phyloP scores from a whole-genome alignment of 1,139 yeast species.

The Debaryomyces sp. region DNA sequence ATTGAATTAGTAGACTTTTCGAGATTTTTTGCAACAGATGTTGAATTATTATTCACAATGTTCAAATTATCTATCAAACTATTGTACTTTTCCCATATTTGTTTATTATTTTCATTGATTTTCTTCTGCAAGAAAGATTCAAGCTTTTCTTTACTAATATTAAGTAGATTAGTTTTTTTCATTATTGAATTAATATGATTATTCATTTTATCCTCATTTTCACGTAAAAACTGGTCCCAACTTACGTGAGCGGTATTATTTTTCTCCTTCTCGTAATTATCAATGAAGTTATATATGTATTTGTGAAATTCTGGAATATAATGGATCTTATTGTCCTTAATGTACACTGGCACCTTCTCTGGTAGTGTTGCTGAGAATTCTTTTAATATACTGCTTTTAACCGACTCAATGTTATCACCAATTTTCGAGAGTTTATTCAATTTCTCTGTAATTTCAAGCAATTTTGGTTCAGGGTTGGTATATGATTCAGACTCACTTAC shows the following conservation, averaged over 20 bases:
- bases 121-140: conserved; percentile 25
- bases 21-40: conserved; percentile 6
- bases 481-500: background rate
- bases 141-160: conserved; percentile 23
- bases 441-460: conserved; percentile 23
- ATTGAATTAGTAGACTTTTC: conserved; percentile 19
- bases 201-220: conserved; percentile 23
- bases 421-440: conserved; percentile 20
- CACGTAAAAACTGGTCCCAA: conserved; percentile 28
- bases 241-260: conserved; percentile 6
- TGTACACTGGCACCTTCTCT: conserved; percentile 34
- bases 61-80: conserved; percentile 29
- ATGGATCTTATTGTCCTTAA: conserved; percentile 38
- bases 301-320: conserved; percentile 44
- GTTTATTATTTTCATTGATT: conserved; percentile 27
- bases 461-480: conserved; percentile 14
- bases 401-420: conserved; percentile 20
- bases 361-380: conserved; percentile 30
- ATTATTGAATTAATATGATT: conserved; percentile 17
- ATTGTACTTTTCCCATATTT: conserved; percentile 29
- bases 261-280: conserved; percentile 25
- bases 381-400: conserved; percentile 24
- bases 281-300: conserved; percentile 38
- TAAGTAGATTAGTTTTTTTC: conserved; percentile 12
- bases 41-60: conserved; percentile 8